Conservation (phyloP, 768 basidiomycete genomes). For the Russula griseocarnosa region DNA sequence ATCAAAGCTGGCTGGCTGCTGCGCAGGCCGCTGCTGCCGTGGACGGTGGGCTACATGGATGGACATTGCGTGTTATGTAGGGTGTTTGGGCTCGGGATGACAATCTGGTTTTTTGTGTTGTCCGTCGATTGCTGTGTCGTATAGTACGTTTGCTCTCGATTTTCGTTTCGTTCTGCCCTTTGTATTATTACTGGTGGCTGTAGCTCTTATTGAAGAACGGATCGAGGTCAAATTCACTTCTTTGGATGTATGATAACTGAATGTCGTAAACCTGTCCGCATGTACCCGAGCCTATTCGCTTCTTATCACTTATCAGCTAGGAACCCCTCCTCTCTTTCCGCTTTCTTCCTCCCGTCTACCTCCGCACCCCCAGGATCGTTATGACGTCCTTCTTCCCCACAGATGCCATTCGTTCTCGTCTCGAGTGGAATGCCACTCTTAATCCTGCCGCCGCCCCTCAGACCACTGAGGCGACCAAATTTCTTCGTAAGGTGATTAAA, state of each 20-base stretch:
- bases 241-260: background rate
- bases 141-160: slow-evolving; percentile 7
- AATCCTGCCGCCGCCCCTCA: slow-evolving; percentile 66
- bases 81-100: slow-evolving; percentile 10
- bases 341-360: background rate
- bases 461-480: slow-evolving; percentile 78
- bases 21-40: slow-evolving; percentile 64
- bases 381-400: slow-evolving; percentile 29
- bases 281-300: background rate
- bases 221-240: background rate
- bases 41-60: slow-evolving; percentile 66
- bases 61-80: slow-evolving; percentile 79
- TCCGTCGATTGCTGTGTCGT: slow-evolving; percentile 14
- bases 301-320: background rate
- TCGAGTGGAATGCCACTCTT: slow-evolving; percentile 89
- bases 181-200: slow-evolving; percentile 20
- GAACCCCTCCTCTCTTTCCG: background rate
- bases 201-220: slow-evolving; percentile 15
- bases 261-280: background rate
- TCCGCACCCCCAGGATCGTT: slow-evolving; percentile 1
- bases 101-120: slow-evolving; percentile 14
- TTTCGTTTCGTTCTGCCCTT: background rate
- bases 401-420: slow-evolving; percentile 58
- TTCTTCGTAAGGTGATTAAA: slow-evolving; percentile 74
- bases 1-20: slow-evolving; percentile 69